Evolutionary conservation across 306 rosid genomes (phyloP), one percentile per base, ranked within the genome.

Genomic region (Lathyrus oleraceus): DNA sequence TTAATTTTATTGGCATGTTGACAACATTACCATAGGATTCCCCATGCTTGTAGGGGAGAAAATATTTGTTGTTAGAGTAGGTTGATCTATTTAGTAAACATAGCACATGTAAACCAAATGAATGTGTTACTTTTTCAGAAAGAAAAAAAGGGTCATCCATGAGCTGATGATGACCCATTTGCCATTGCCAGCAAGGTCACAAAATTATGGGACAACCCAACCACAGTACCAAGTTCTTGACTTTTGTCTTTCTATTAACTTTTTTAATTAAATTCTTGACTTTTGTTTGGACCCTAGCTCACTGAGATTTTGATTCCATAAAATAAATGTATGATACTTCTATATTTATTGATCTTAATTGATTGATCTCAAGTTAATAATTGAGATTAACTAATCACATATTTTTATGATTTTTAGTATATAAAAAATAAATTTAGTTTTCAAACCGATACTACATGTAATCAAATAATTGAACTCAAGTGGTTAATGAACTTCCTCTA

Each of bases 11-110:
- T 14, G 9, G 16, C 16, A 45, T 8, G 51, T 36, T 10, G 51
- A 47, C 17, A 61, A 14, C 10, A 17, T 48, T 10, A 38, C 62
- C 54, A 20, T 72, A 61, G 77, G 77, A 73, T 73, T 73, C 77
- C 54, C 64, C 5, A 49, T 21, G 14, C 53, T 49, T 73, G 49
- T 73, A 39, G 65, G 42, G 25, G 8, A 60, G 43, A 60, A 71
- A 6, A 19, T 19, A 5, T 7, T 72, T 72, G 39, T 19, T 72
- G 17, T 48, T 71, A 47, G 12, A 38, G 42, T 49, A 63, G 8
- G 23, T 21, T 8, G 42, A 72, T 72, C 10, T 48, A n/a, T 49
- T 10, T 10, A 21, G 14, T 21, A 51, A 38, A 62, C 63, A 48
- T 14, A n/a, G 44, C 53, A 49, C 70, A 72, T 72, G 76, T 35